These are phyloP conservation scores for Venustampulla echinocandica DNA, from an alignment of 495 filamentous ascomycete species.

Conservation along the genomic window DNA sequence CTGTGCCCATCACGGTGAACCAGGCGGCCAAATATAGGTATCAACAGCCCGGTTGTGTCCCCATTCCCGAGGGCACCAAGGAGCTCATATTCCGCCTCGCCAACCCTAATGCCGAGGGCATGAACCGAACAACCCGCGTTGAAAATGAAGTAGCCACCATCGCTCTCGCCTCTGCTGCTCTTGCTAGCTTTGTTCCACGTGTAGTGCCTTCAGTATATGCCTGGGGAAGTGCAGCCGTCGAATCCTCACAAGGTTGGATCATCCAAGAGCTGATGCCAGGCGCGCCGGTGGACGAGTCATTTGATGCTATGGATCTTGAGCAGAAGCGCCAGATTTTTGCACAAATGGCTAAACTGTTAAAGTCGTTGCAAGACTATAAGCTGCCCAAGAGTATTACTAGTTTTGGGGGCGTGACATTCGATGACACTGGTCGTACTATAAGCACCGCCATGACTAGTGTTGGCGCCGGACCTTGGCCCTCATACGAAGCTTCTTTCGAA, in stretches of 20 bases:
- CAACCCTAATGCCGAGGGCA: slow-evolving; percentile 25
- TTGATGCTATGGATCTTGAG: slow-evolving; percentile 12
- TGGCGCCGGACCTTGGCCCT: slow-evolving; percentile 23
- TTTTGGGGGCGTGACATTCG: slow-evolving; percentile 26
- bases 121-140: slow-evolving; percentile 22
- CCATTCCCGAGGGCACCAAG: slow-evolving; percentile 19
- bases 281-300: slow-evolving; percentile 12
- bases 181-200: slow-evolving; percentile 19
- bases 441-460: slow-evolving; percentile 24
- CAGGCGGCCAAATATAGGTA: neutral
- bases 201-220: slow-evolving; percentile 25
- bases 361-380: slow-evolving; percentile 23
- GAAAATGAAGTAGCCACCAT: slow-evolving; percentile 27
- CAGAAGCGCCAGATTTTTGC: slow-evolving; percentile 18
- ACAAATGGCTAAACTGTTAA: slow-evolving; percentile 22
- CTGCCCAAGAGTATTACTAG: slow-evolving; percentile 23
- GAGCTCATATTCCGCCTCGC: slow-evolving; percentile 25
- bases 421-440: slow-evolving; percentile 20
- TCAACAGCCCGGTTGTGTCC: slow-evolving; percentile 17
- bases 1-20: slow-evolving; percentile 6
- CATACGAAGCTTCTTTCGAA: slow-evolving; percentile 20
- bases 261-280: slow-evolving; percentile 25
- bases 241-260: slow-evolving; percentile 23
- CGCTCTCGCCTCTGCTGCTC: slow-evolving; percentile 26
- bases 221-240: slow-evolving; percentile 21